Percentiles rank a stretch among this genome's conserved stretches.
Conservation (phyloP, 805 yeast species). For the Cyberlindnera euphorbiiphila region DNA sequence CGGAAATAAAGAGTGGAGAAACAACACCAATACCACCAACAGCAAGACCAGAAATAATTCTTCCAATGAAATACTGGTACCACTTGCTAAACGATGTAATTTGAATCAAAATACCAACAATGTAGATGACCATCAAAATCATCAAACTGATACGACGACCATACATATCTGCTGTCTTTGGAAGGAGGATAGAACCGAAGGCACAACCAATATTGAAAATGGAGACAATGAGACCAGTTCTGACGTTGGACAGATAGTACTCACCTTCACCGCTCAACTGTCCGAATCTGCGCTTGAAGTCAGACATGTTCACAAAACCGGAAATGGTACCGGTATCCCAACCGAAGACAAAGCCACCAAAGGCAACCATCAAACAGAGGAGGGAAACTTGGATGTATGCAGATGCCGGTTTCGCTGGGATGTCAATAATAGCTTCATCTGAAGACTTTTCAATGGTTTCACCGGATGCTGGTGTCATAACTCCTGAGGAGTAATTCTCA, state of each 20-base stretch:
- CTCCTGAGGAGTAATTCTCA: slow-evolving; percentile 18
- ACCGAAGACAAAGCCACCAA: slow-evolving; percentile 76
- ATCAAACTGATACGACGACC: slow-evolving; percentile 67
- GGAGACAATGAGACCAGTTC: slow-evolving; percentile 55
- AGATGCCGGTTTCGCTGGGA: slow-evolving; percentile 32
- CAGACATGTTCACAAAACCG: slow-evolving; percentile 59
- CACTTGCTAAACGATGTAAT: slow-evolving; percentile 51
- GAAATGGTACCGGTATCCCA: slow-evolving; percentile 82
- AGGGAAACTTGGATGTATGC: slow-evolving; percentile 30
- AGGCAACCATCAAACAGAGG: slow-evolving; percentile 48
- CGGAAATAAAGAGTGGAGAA: slow-evolving; percentile 70
- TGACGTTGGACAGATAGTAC: slow-evolving; percentile 44
- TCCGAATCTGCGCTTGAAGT: slow-evolving; percentile 57
- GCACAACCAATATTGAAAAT: slow-evolving; percentile 75
- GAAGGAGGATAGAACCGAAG: slow-evolving; percentile 60
- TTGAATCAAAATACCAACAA: slow-evolving; percentile 65
- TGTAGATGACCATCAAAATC: slow-evolving; percentile 58
- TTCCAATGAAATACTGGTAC: slow-evolving; percentile 70
- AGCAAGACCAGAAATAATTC: slow-evolving; percentile 68
- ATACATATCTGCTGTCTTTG: slow-evolving; percentile 55
- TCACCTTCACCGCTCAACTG: slow-evolving; percentile 38
- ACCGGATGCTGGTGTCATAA: slow-evolving; percentile 21
- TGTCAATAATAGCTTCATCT: slow-evolving; percentile 6
- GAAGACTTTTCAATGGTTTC: slow-evolving; percentile 18
- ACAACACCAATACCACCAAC: slow-evolving; percentile 77